Evolutionary conservation across 306 rosid genomes (phyloP).

Genomic region (Malus sylvestris): DNA sequence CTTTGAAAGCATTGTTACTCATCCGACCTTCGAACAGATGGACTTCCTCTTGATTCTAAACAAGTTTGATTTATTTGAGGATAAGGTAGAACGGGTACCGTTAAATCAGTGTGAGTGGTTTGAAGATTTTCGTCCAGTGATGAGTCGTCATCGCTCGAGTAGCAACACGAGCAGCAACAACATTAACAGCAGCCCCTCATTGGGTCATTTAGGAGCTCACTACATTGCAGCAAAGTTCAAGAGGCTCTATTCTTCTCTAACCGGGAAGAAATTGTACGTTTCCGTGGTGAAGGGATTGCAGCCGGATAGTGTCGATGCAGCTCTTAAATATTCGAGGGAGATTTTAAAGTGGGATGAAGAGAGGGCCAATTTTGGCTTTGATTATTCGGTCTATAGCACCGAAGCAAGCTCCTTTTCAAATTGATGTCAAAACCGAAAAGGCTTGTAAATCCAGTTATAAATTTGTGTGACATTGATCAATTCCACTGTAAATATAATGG

Average conservation of each 20-base stretch:
- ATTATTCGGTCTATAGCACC: conserved; percentile 67
- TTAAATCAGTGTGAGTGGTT: conserved; percentile 79
- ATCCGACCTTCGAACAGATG: conserved; percentile 83
- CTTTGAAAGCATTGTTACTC: conserved; percentile 74
- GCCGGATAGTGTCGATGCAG: conserved; percentile 66
- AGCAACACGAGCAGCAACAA: conserved; percentile 44
- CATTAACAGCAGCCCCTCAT: conserved; percentile 58
- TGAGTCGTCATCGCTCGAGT: conserved; percentile 46
- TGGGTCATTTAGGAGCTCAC: conserved; percentile 66
- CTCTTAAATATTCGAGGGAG: conserved; percentile 85
- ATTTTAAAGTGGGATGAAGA: conserved; percentile 87
- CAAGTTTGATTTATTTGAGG: conserved; percentile 75
- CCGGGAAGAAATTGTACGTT: conserved; percentile 70
- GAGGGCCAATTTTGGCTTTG: conserved; percentile 71
- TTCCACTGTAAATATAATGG: conserved; percentile 21
- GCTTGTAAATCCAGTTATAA: conserved; percentile 18
- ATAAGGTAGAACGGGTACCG: conserved; percentile 62
- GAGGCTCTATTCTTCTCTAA: conserved; percentile 69
- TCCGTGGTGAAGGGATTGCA: conserved; percentile 72
- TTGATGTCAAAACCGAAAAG: conserved; percentile 26
- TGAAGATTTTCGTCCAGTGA: conserved; percentile 67
- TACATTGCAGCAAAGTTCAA: conserved; percentile 82
- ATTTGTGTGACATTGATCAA: neutral
- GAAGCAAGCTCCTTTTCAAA: conserved; percentile 71
- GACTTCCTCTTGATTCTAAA: conserved; percentile 84